Evolutionary conservation across 1,284 basidiomycete species (phyloP).

Genomic region (Cryptococcus sp.): DNA sequence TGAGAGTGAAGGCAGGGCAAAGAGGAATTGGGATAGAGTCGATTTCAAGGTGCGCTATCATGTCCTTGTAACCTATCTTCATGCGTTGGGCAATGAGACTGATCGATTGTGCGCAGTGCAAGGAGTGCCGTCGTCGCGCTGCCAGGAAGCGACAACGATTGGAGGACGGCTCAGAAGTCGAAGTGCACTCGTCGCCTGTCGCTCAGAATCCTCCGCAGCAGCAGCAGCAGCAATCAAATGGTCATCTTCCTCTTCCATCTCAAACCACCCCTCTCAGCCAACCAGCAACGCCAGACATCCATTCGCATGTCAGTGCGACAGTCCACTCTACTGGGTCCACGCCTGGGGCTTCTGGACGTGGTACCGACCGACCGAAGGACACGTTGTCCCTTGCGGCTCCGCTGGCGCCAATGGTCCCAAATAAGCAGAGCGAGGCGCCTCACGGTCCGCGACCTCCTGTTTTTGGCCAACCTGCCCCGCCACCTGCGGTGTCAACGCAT

Average conservation of each 20-base stretch:
- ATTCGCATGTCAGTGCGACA: too few species aligned
- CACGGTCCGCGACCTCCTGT: too few species aligned
- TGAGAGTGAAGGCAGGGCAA: conserved; percentile 29
- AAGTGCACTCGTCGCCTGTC: not conserved
- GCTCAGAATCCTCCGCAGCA: not conserved
- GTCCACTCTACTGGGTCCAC: too few species aligned
- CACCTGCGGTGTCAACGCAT: too few species aligned
- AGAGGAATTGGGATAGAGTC: conserved; percentile 52
- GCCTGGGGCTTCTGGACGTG: too few species aligned
- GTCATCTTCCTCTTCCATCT: too few species aligned
- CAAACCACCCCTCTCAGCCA: not conserved
- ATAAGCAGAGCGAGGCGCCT: too few species aligned
- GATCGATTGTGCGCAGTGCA: conserved; percentile 28
- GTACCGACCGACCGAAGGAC: too few species aligned
- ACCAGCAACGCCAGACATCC: too few species aligned
- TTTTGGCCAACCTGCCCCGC: too few species aligned
- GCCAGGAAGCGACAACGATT: conserved; percentile 30
- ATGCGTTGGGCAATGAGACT: not conserved
- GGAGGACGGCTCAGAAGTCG: conserved; percentile 1
- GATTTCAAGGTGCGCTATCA: conserved; percentile 45
- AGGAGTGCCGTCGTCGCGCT: conserved; percentile 35
- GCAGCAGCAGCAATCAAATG: not conserved
- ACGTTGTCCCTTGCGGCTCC: too few species aligned
- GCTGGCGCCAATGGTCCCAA: too few species aligned
- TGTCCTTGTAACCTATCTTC: not conserved